Base-by-base conservation (phyloP, 2,329 filamentous ascomycete species). In the Bimuria novae-zelandiae region DNA sequence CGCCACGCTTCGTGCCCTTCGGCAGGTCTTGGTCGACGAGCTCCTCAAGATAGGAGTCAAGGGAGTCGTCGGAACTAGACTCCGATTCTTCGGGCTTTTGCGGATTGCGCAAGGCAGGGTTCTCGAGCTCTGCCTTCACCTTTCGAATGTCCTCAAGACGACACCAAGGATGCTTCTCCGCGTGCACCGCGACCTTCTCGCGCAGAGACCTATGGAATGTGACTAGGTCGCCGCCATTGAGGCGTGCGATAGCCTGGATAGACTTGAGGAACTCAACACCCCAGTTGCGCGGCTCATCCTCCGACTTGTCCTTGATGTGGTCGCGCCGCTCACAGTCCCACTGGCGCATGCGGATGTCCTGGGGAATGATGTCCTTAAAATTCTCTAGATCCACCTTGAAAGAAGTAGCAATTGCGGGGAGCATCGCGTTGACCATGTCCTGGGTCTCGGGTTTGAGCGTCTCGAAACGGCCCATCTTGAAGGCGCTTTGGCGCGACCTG, bases 221-320 rank as follows among this genome's bases (percentile, higher is more conserved):
- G 3, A 49, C 50, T 14, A 73, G 58, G 7, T 70, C 55, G 1
- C 62, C 63, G 3, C 56, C 58, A 32, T 62, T 68, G 37, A 71
- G 54, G 35, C 65, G 67, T 7, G 67, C 63, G n/a, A 71, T 71
- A 10, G 65, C 56, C 47, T 63, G 61, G 16, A 71, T 57, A 17
- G 69, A 64, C 44, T 69, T 70, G 45, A 73, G 64, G n/a, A 73
- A 71, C 48, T 71, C 68, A 12, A 72, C 67, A 14, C 69, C 70
- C 70, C 70, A 72, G 49, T 73, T 70, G 33, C 70, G 68, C 4
- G 68, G 62, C 37, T 73, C 68, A 25, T 71, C 63, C 52, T 73
- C 70, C 0, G 68, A 62, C 52, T 71, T 27, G 45, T 63, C 56
- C 41, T 64, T 67, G 59, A 71, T 70, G 50, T 72, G 68, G 16